Evolutionary conservation across 768 basidiomycete genomes (phyloP).

Genomic region (Leccinum rimulosum): DNA sequence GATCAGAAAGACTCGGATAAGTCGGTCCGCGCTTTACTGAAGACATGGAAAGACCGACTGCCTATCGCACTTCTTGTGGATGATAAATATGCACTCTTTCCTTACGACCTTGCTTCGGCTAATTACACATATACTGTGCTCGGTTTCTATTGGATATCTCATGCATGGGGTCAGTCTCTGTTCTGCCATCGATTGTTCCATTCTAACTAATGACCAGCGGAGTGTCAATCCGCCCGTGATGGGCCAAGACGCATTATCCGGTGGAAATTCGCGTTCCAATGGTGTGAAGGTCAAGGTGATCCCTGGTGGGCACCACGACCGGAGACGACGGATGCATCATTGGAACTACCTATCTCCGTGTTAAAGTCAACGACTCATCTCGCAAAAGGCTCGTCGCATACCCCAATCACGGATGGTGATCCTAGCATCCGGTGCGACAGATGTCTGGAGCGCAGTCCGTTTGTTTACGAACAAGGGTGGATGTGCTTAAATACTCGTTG

Average conservation of each 20-base stretch:
- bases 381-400: neutral
- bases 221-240: conserved; percentile 54
- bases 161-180: conserved; percentile 45
- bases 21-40: conserved; percentile 68
- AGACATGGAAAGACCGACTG: conserved; percentile 48
- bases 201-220: conserved; percentile 41
- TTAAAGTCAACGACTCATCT: neutral
- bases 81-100: conserved; percentile 70
- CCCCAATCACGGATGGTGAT: neutral
- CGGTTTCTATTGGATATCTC: conserved; percentile 64
- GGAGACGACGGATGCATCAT: neutral
- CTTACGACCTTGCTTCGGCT: conserved; percentile 55
- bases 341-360: neutral
- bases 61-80: conserved; percentile 74
- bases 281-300: conserved; percentile 69
- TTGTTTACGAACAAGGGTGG: conserved; percentile 56
- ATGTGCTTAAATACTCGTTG: conserved; percentile 65
- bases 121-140: conserved; percentile 52
- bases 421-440: conserved; percentile 33
- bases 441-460: conserved; percentile 47
- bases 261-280: conserved; percentile 83
- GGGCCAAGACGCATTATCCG: conserved; percentile 56
- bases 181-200: neutral
- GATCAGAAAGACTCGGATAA: conserved; percentile 70
- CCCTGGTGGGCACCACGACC: conserved; percentile 46